These are phyloP conservation scores for Dendrothele bispora DNA, from an alignment of 768 basidiomycete genomes.

Conservation along the genomic window DNA sequence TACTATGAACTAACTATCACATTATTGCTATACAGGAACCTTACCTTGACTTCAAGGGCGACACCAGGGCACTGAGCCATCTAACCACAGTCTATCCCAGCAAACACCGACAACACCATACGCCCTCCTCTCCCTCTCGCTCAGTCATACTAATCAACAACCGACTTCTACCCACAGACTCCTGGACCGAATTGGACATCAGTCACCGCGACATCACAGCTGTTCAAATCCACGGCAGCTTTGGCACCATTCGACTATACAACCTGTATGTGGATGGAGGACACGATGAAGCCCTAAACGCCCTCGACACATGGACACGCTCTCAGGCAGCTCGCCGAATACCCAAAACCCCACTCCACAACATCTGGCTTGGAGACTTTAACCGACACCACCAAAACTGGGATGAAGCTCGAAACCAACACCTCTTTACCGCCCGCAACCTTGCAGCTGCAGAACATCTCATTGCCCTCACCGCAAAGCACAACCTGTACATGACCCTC, in stretches of 20 bases:
- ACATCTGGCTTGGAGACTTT: slow-evolving; percentile 24
- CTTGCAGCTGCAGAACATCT: slow-evolving; percentile 9
- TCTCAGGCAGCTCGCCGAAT: neutral
- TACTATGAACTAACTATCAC: slow-evolving; percentile 15
- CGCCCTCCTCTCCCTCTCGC: slow-evolving; percentile 2
- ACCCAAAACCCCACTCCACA: neutral
- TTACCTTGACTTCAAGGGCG: slow-evolving; percentile 15
- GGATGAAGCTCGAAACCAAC: slow-evolving; percentile 20
- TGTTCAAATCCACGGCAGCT: slow-evolving; percentile 11
- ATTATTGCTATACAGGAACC: slow-evolving; percentile 32
- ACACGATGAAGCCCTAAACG: slow-evolving; percentile 8
- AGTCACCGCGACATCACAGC: slow-evolving; percentile 19
- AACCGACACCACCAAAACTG: slow-evolving; percentile 32
- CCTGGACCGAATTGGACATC: slow-evolving; percentile 19
- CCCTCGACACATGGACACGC: neutral
- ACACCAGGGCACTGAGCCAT: slow-evolving; percentile 9
- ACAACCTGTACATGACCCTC: slow-evolving; percentile 27
- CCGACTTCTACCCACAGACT: slow-evolving; percentile 11
- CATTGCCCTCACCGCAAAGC: slow-evolving; percentile 15
- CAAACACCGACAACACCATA: slow-evolving; percentile 9
- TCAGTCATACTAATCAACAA: slow-evolving; percentile 17
- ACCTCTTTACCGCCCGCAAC: slow-evolving; percentile 16
- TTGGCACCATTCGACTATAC: neutral
- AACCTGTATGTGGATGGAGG: slow-evolving; percentile 13
- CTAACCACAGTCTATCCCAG: slow-evolving; percentile 26